phyloP scores from a whole-genome alignment of 345 rosid species.

The Eucalyptus tenuipes region DNA sequence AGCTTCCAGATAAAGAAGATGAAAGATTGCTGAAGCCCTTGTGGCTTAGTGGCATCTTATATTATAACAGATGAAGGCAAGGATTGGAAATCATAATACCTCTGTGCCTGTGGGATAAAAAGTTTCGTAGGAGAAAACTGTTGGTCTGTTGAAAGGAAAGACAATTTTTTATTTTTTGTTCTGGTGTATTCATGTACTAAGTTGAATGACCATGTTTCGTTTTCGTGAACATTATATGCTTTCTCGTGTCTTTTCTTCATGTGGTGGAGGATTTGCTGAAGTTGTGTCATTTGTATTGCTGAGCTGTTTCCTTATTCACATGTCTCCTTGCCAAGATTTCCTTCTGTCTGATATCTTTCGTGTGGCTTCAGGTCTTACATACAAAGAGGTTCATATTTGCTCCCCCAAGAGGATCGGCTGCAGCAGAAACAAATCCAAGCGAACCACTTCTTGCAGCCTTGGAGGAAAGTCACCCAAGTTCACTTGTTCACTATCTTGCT shows the following conservation, averaged over 20 bases:
- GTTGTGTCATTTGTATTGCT: background rate
- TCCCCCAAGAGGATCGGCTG: conserved; percentile 95
- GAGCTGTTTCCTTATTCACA: background rate
- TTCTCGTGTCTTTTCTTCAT: background rate
- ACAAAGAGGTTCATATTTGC: conserved; percentile 72
- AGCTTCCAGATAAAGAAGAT: background rate
- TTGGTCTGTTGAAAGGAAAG: background rate
- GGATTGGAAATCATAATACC: background rate
- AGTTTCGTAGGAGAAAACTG: background rate
- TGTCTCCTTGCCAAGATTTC: background rate
- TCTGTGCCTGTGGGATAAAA: background rate
- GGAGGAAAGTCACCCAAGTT: conserved; percentile 61
- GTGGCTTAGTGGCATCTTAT: background rate
- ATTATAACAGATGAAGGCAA: background rate
- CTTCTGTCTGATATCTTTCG: background rate
- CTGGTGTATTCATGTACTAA: background rate
- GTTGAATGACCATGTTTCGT: background rate
- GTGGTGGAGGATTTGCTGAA: background rate
- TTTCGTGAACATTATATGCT: background rate
- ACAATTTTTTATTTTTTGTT: background rate
- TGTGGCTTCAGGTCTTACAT: conserved; percentile 43
- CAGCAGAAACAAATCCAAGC: conserved; percentile 95
- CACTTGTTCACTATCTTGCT: conserved; percentile 74
- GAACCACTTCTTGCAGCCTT: conserved; percentile 84
- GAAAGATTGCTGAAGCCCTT: background rate